Percentiles rank a stretch among this genome's conserved stretches.
phyloP scores from a whole-genome alignment of 2,329 filamentous ascomycete genomes.

The Colletotrichum tamarilloi region DNA sequence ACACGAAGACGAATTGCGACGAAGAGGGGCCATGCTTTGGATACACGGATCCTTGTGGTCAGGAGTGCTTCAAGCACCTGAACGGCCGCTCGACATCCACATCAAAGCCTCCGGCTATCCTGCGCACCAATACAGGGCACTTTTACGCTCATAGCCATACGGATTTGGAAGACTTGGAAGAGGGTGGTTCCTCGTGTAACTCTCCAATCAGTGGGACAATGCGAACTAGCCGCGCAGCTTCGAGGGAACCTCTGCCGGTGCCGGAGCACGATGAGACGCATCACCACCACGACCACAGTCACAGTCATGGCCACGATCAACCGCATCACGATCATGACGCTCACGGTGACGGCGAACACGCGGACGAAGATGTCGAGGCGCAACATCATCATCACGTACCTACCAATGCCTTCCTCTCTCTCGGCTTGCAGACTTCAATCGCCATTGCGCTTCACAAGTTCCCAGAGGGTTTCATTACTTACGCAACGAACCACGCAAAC shows the following conservation, averaged over 20 bases:
- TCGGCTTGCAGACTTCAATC: constrained; percentile 95
- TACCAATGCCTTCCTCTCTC: constrained; percentile 90
- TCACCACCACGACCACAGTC: constrained; percentile 39
- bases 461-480: constrained; percentile 89
- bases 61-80: constrained; percentile 73
- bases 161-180: constrained; percentile 44
- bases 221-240: constrained; percentile 51
- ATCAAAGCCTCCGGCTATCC: constrained; percentile 48
- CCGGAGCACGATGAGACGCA: constrained; percentile 37
- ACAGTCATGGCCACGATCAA: constrained; percentile 18
- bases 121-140: constrained; percentile 56
- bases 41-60: constrained; percentile 73
- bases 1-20: constrained; percentile 72
- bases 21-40: constrained; percentile 71
- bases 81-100: constrained; percentile 49
- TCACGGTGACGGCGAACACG: constrained; percentile 43
- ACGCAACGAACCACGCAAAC: constrained; percentile 96
- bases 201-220: constrained; percentile 46
- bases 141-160: constrained; percentile 42
- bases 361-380: constrained; percentile 55
- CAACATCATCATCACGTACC: constrained; percentile 94
- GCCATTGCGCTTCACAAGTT: constrained; percentile 97
- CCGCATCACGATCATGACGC: constrained; percentile 35
- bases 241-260: constrained; percentile 49
- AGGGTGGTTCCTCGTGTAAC: constrained; percentile 43